phyloP scores from a whole-genome alignment of 1,139 yeast genomes.

The Yamadazyma trypodendri region DNA sequence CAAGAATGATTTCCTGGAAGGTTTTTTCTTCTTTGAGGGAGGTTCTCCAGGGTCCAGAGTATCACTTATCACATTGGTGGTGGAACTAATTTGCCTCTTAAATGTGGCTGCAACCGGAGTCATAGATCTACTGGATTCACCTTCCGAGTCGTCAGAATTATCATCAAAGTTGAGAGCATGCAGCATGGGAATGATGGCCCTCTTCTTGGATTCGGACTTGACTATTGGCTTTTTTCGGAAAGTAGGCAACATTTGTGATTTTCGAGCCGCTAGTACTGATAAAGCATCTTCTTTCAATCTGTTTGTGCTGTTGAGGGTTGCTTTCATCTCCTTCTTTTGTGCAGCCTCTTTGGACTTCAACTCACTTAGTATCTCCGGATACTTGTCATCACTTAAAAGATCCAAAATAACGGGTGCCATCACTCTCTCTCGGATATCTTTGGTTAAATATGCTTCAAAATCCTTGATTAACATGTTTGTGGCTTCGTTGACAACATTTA shows the following conservation, averaged over 20 bases:
- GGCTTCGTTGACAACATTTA: slow-evolving; percentile 55
- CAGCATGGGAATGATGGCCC: slow-evolving; percentile 59
- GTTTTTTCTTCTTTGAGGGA: slow-evolving; percentile 20
- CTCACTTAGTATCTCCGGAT: slow-evolving; percentile 52
- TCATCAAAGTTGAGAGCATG: slow-evolving; percentile 63
- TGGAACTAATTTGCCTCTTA: slow-evolving; percentile 28
- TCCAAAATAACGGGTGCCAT: slow-evolving; percentile 72
- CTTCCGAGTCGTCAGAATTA: slow-evolving; percentile 44
- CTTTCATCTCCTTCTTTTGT: slow-evolving; percentile 19
- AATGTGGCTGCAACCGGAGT: slow-evolving; percentile 33
- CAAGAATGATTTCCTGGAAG: slow-evolving; percentile 22
- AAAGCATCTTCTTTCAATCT: slow-evolving; percentile 26
- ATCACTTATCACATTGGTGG: slow-evolving; percentile 28
- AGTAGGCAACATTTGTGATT: slow-evolving; percentile 37
- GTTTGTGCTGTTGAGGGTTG: slow-evolving; percentile 16
- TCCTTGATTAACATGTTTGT: slow-evolving; percentile 60
- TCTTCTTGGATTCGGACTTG: slow-evolving; percentile 15
- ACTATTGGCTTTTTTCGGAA: slow-evolving; percentile 43
- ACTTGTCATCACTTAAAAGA: slow-evolving; percentile 57
- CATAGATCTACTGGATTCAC: slow-evolving; percentile 41
- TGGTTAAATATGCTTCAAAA: slow-evolving; percentile 58
- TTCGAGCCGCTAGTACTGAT: slow-evolving; percentile 27
- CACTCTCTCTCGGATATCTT: slow-evolving; percentile 73
- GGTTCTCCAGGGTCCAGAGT: slow-evolving; percentile 24
- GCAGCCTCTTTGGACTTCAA: slow-evolving; percentile 39